Base-by-base conservation (phyloP, 1,284 basidiomycete species). In the Coniferiporia weirii region DNA sequence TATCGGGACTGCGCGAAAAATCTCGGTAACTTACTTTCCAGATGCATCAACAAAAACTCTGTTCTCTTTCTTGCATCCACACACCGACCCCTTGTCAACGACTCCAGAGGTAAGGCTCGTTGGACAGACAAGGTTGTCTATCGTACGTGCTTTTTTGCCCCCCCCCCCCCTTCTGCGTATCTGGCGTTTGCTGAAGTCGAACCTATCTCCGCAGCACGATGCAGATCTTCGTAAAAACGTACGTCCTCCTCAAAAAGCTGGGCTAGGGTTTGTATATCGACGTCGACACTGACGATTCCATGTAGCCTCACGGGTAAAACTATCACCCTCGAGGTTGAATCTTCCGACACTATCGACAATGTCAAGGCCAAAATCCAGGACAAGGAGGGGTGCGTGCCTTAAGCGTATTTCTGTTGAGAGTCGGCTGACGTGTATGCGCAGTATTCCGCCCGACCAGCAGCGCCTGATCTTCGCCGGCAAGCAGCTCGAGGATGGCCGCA, bases 381-480 rank as follows among this genome's bases (percentile, higher is more conserved):
- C 80, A 95, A 95, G 82, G 93, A 95, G 75, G 93, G 93, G 86
- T 93, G 71, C 62, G 84, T 72, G 6, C 12, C 6, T 32, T 59
- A 64, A 56, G 6, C 32, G 36, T 38, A 49, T n/a, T 47, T 44
- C 47, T 6, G 44, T 15, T 53, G 6, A 48, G 1, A 27, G 27
- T 7, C 1, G 20, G 15, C 27, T 13, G 3, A 44, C 56, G 36
- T 6, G 40, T 9, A 53, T 22, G 52, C 52, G 36, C 61, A 91
- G 93, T 35, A 95, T 95, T 63, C 91, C 93, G 61, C 93, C 93
- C 67, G 95, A 97, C 79, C 94, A 98, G 77, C 95, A 98, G 75
- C 93, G 95, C 67, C 77, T 98, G 74, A 98, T 98, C 81, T 98
- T 98, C 72, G 95, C 95, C 57, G 95, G 95, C 69, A 98, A 98